Evolutionary conservation across 1,284 basidiomycete genomes (phyloP).

Genomic region (Tylopilus orsonianus): DNA sequence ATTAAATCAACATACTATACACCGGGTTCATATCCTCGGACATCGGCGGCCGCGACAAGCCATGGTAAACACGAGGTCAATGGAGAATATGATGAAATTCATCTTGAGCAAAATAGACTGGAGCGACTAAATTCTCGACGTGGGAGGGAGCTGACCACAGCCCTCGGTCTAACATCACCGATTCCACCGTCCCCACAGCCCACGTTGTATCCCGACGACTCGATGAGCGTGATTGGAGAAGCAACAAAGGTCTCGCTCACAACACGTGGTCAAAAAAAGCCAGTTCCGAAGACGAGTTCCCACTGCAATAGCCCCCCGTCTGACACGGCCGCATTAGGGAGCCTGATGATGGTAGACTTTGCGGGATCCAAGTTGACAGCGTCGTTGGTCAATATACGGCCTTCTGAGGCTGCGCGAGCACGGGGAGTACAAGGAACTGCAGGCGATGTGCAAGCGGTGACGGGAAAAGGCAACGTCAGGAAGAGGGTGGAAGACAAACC

Average conservation of each 20-base stretch:
- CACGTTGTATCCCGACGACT: constrained; percentile 70
- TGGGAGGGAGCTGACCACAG: constrained; percentile 50
- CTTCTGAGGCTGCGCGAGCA: constrained; percentile 26
- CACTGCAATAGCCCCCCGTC: constrained; percentile 36
- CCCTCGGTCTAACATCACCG: constrained; percentile 51
- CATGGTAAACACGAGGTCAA: constrained; percentile 36
- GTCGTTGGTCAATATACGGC: constrained; percentile 36
- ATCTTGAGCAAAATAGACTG: constrained; percentile 29
- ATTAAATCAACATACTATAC: constrained; percentile 70
- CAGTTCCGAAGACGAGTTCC: constrained; percentile 25
- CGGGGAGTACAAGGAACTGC: constrained; percentile 15
- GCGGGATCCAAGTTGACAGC: constrained; percentile 38
- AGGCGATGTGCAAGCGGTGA: constrained; percentile 1
- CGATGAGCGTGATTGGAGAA: constrained; percentile 56
- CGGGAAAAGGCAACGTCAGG: constrained; percentile 27
- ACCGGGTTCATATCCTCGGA: constrained; percentile 53
- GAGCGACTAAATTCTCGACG: constrained; percentile 46
- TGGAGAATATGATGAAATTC: constrained; percentile 32
- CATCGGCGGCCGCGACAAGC: constrained; percentile 40
- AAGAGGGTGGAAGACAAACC: constrained; percentile 54
- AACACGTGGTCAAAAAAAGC: constrained; percentile 36
- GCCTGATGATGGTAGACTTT: constrained; percentile 59
- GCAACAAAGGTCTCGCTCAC: constrained; percentile 30
- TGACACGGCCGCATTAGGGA: constrained; percentile 51
- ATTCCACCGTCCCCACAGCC: constrained; percentile 49